These are phyloP conservation scores for Exophiala sideris DNA, from an alignment of 2,329 filamentous ascomycete genomes.

Conservation along the genomic window DNA sequence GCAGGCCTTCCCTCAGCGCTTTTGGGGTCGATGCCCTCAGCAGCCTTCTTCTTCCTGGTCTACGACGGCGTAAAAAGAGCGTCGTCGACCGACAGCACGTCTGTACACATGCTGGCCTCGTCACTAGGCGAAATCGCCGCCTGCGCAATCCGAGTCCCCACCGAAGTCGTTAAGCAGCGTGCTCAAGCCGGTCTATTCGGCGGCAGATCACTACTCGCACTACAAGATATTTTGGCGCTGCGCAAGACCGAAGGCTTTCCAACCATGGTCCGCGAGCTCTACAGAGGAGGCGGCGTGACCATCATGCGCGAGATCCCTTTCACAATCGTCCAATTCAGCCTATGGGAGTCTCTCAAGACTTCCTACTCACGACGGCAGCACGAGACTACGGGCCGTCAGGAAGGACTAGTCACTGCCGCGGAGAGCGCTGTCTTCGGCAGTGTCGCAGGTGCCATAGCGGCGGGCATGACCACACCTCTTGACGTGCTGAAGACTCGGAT, in stretches of 20 bases:
- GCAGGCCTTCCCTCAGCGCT: constrained; percentile 85
- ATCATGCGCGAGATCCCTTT: constrained; percentile 96
- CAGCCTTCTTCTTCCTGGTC: constrained; percentile 95
- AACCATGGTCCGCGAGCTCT: constrained; percentile 74
- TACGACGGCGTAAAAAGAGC: constrained; percentile 72
- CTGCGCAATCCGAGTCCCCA: constrained; percentile 87
- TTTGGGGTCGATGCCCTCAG: constrained; percentile 86
- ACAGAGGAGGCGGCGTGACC: constrained; percentile 88
- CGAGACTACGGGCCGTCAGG: constrained; percentile 46
- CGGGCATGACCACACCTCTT: constrained; percentile 83
- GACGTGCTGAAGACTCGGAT: constrained; percentile 96
- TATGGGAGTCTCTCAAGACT: constrained; percentile 90
- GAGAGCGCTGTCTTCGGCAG: constrained; percentile 86
- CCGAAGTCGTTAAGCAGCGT: constrained; percentile 94
- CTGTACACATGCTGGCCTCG: constrained; percentile 77
- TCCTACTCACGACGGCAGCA: constrained; percentile 48
- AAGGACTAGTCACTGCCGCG: constrained; percentile 58
- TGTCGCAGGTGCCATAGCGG: constrained; percentile 77
- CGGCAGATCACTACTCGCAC: constrained; percentile 62
- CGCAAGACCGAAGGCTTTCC: constrained; percentile 29
- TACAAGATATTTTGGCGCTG: constrained; percentile 65
- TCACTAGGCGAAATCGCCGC: constrained; percentile 85
- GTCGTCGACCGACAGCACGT: constrained; percentile 41
- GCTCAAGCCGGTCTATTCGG: constrained; percentile 84
- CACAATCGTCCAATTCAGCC: constrained; percentile 92